Conservation (phyloP, 208 protist species). For the Leishmania tarentolae region DNA sequence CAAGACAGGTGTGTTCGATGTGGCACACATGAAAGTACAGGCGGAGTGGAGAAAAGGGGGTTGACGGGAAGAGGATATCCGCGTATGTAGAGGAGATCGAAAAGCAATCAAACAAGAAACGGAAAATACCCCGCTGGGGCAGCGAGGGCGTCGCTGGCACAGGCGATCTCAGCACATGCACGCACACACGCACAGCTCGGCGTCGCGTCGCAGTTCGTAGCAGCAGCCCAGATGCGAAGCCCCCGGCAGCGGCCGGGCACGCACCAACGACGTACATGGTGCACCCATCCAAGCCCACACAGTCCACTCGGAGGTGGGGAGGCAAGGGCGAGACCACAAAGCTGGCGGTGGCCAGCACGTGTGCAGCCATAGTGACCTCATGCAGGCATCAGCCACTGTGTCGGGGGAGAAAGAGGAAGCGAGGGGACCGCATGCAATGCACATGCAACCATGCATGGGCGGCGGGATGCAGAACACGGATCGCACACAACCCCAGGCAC, state of each 20-base stretch:
- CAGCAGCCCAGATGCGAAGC: neutral
- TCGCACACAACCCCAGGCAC: neutral
- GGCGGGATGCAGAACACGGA: neutral
- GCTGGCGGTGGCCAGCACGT: neutral
- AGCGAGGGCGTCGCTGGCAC: neutral
- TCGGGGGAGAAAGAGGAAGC: neutral
- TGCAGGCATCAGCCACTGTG: neutral
- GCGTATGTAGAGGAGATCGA: neutral
- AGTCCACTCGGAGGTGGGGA: neutral
- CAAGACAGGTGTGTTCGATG: neutral
- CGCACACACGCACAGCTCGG: neutral
- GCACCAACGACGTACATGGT: neutral
- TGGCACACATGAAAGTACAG: neutral
- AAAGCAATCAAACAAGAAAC: neutral
- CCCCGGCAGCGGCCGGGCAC: neutral
- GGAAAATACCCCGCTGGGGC: neutral
- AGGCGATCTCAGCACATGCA: neutral
- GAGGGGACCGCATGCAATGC: neutral
- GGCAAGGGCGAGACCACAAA: neutral
- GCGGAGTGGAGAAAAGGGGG: neutral
- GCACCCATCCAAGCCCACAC: neutral
- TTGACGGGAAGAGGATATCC: neutral
- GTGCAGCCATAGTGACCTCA: neutral
- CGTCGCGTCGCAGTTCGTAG: neutral
- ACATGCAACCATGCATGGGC: neutral